Conservation (phyloP, 2,329 filamentous ascomycete species). For the Phialophora chinensis region DNA sequence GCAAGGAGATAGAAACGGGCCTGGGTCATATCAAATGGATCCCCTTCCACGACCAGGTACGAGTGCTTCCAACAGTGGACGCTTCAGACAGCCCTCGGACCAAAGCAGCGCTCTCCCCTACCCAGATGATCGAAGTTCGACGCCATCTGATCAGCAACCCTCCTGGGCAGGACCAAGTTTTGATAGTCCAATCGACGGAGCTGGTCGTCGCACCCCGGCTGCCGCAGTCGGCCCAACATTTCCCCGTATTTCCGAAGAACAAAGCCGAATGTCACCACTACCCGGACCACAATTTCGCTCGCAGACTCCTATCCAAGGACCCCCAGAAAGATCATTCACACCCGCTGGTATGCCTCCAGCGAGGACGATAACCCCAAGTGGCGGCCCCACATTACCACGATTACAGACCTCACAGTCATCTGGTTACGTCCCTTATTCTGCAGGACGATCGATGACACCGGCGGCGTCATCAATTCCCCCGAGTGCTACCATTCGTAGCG, state of each 20-base stretch:
- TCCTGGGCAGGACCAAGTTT: slow-evolving; percentile 28
- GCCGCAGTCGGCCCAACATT: slow-evolving; percentile 26
- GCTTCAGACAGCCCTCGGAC: slow-evolving; percentile 31
- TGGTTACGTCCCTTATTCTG: slow-evolving; percentile 31
- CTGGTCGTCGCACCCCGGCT: slow-evolving; percentile 31
- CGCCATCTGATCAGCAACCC: slow-evolving; percentile 27
- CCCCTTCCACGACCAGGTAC: slow-evolving; percentile 40
- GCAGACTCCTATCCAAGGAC: slow-evolving; percentile 32
- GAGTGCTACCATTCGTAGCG: slow-evolving; percentile 27
- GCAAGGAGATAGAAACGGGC: slow-evolving; percentile 39
- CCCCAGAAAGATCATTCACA: slow-evolving; percentile 36
- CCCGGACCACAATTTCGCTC: slow-evolving; percentile 32
- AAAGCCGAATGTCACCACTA: slow-evolving; percentile 35
- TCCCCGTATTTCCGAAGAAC: slow-evolving; percentile 33
- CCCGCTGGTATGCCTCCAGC: slow-evolving; percentile 27
- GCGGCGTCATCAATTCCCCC: slow-evolving; percentile 27
- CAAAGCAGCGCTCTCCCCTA: slow-evolving; percentile 31
- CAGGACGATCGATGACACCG: slow-evolving; percentile 33
- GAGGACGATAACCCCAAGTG: slow-evolving; percentile 31
- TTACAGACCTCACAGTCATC: slow-evolving; percentile 27
- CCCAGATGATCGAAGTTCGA: slow-evolving; percentile 32
- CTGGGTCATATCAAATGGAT: slow-evolving; percentile 42
- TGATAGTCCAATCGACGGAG: slow-evolving; percentile 18
- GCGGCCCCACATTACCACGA: slow-evolving; percentile 32
- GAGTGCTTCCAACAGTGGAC: slow-evolving; percentile 34